These are phyloP conservation scores for Arthrobotrys sphaeroides DNA, from an alignment of 2,329 filamentous ascomycete genomes.

Conservation along the genomic window DNA sequence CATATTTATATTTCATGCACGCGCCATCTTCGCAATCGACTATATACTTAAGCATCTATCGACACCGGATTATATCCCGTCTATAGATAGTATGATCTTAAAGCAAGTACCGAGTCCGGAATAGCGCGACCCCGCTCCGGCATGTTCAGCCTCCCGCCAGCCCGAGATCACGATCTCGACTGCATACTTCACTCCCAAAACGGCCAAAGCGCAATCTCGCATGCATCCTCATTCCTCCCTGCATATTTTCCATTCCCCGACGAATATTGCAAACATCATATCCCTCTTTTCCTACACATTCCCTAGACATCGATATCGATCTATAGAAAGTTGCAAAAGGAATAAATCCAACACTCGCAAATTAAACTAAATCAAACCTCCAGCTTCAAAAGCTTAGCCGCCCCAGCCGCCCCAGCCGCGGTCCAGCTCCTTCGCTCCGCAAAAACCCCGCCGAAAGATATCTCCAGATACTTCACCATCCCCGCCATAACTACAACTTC, in stretches of 20 bases:
- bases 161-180: constrained; percentile 40
- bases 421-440: not conserved
- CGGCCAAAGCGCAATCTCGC: constrained; percentile 24
- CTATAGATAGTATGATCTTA: no score
- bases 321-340: no score
- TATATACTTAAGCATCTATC: no score
- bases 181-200: constrained; percentile 9
- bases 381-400: constrained; percentile 12
- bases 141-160: constrained; percentile 27
- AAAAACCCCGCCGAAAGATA: constrained; percentile 11
- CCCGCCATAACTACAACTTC: constrained; percentile 21
- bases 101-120: constrained; percentile 7
- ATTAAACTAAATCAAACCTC: no score
- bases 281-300: not conserved
- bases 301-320: no score
- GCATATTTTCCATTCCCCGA: not conserved
- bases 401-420: constrained; percentile 32
- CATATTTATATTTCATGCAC: no score
- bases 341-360: constrained; percentile 25
- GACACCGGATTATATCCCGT: no score
- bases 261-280: no score
- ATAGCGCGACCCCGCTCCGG: constrained; percentile 33
- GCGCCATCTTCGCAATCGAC: no score
- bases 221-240: constrained; percentile 8
- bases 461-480: no score